phyloP scores from a whole-genome alignment of 148 eudicot genomes.

The Nyssa sinensis region DNA sequence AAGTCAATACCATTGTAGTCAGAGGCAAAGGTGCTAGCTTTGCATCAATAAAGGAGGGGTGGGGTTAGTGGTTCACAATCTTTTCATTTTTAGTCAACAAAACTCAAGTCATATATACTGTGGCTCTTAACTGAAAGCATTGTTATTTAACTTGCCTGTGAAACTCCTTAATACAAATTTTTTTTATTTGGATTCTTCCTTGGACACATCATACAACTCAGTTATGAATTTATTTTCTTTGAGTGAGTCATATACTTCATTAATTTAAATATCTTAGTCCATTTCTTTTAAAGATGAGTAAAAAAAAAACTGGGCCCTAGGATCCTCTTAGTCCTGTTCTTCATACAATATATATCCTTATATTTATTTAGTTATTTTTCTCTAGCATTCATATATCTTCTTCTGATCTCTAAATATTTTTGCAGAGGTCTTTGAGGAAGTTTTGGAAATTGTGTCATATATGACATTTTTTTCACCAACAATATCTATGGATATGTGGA shows the following conservation, averaged over 20 bases:
- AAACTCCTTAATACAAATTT: neutral
- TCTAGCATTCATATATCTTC: neutral
- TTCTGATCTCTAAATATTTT: slow-evolving; percentile 3
- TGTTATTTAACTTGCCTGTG: neutral
- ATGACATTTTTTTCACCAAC: slow-evolving; percentile 96
- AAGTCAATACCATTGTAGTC: no score
- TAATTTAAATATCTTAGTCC: neutral
- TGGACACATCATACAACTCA: neutral
- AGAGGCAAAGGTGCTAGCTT: no score
- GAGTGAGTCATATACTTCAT: no score
- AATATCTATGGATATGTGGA: slow-evolving; percentile 96
- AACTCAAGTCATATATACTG: no score
- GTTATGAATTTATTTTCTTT: neutral
- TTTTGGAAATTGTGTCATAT: slow-evolving; percentile 93
- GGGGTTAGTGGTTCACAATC: no score
- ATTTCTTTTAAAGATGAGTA: no score
- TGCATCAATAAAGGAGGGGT: no score
- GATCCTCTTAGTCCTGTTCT: no score
- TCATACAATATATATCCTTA: no score
- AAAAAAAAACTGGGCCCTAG: no score
- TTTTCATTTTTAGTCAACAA: no score
- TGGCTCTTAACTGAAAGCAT: neutral
- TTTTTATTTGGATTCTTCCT: neutral
- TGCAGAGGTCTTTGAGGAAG: slow-evolving; percentile 99
- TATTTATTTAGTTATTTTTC: neutral